phyloP scores from a whole-genome alignment of 176 grass and related monocot species.

The Neostapfia colusana region DNA sequence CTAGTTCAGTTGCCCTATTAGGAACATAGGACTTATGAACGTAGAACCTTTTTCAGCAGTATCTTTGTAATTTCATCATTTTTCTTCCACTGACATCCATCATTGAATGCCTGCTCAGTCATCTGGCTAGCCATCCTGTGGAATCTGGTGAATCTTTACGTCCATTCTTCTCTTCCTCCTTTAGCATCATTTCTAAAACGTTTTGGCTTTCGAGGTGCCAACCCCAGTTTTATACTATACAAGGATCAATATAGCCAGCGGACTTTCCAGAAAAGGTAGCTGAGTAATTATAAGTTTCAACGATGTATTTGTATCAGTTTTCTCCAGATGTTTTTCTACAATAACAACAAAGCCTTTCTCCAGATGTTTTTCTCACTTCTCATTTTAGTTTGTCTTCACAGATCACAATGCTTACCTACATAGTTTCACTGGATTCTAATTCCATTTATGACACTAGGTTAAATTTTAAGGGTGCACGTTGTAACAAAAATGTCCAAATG shows the following conservation, averaged over 20 bases:
- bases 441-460: not conserved
- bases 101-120: not conserved
- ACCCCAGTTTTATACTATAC: not conserved
- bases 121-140: not conserved
- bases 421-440: constrained; percentile 15
- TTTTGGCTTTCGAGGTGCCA: not conserved
- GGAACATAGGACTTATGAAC: not conserved
- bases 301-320: not conserved
- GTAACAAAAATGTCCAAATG: not conserved
- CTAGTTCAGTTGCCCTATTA: constrained; percentile 16
- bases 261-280: not conserved
- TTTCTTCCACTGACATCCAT: constrained; percentile 16
- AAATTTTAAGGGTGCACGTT: too few relatives aligned
- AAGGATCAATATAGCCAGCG: not conserved
- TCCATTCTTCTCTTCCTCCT: not conserved
- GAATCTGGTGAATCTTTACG: not conserved
- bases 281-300: constrained; percentile 5
- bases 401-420: not conserved
- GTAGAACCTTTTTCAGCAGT: not conserved
- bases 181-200: constrained; percentile 12
- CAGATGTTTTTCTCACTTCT: not conserved
- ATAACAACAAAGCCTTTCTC: too few relatives aligned
- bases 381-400: not conserved
- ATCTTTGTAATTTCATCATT: constrained; percentile 22
- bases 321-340: constrained; percentile 17